These are phyloP conservation scores for Ophiostoma angusticollis DNA, from an alignment of 2,329 filamentous ascomycete species.

Conservation along the genomic window DNA sequence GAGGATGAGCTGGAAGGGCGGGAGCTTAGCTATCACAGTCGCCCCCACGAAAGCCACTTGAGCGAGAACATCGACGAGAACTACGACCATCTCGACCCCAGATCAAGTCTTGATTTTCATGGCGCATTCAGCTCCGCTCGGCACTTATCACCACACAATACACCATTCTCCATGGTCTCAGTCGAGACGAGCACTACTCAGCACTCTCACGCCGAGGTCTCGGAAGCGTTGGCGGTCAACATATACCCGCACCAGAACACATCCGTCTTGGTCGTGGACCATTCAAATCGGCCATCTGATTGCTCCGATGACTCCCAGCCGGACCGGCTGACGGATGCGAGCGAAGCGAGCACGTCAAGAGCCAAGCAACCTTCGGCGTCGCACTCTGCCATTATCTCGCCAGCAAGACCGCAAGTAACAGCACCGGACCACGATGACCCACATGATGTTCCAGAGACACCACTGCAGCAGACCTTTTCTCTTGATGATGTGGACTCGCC, in stretches of 20 bases:
- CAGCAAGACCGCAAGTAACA: neutral
- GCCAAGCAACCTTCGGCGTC: slow-evolving; percentile 11
- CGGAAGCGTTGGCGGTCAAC: slow-evolving; percentile 48
- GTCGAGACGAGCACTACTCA: slow-evolving; percentile 43
- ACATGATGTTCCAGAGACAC: slow-evolving; percentile 31
- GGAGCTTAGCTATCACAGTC: slow-evolving; percentile 19
- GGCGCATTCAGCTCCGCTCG: slow-evolving; percentile 41
- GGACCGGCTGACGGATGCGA: slow-evolving; percentile 8
- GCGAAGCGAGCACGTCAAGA: slow-evolving; percentile 4
- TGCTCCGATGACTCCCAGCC: slow-evolving; percentile 22
- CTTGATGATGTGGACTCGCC: slow-evolving; percentile 48
- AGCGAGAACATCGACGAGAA: slow-evolving; percentile 16
- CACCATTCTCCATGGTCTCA: slow-evolving; percentile 49
- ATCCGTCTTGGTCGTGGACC: slow-evolving; percentile 47
- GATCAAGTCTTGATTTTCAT: slow-evolving; percentile 35
- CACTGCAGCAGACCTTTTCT: slow-evolving; percentile 35
- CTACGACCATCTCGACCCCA: slow-evolving; percentile 13
- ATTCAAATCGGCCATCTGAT: slow-evolving; percentile 38
- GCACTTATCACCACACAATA: slow-evolving; percentile 41
- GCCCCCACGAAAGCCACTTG: slow-evolving; percentile 14
- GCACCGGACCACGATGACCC: slow-evolving; percentile 23
- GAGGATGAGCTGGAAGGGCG: neutral
- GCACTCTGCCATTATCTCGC: slow-evolving; percentile 10
- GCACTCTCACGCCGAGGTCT: slow-evolving; percentile 43
- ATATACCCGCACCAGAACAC: slow-evolving; percentile 54